Evolutionary conservation across 345 rosid species (phyloP).

Genomic region (Populus simonii): DNA sequence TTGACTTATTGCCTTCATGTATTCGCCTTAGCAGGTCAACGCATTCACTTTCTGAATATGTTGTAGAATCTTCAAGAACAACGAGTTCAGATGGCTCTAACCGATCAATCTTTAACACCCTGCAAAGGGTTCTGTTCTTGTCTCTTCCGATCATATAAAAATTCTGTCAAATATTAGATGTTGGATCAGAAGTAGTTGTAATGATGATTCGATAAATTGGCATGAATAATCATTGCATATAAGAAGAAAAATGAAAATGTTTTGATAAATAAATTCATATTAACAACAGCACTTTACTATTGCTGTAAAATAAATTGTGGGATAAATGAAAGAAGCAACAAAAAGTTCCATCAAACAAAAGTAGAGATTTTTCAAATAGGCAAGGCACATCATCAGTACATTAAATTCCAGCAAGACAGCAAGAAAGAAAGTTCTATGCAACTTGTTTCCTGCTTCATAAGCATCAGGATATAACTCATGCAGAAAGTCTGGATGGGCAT

Average conservation of each 20-base stretch:
- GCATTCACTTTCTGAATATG: conserved; percentile 68
- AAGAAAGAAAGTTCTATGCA: neutral
- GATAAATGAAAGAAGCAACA: neutral
- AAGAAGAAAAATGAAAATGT: neutral
- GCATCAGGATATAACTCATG: neutral
- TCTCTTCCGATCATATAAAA: conserved; percentile 89
- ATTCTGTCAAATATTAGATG: conserved; percentile 42
- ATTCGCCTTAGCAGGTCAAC: conserved; percentile 59
- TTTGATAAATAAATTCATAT: neutral
- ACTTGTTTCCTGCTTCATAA: neutral
- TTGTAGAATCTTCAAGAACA: conserved; percentile 59
- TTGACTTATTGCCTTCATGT: conserved; percentile 72
- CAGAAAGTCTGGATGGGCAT: neutral
- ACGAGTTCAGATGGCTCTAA: conserved; percentile 60
- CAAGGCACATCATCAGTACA: neutral
- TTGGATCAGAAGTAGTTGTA: neutral
- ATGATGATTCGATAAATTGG: neutral
- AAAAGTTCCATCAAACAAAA: neutral
- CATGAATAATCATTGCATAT: neutral
- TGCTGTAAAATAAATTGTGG: neutral
- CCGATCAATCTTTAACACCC: conserved; percentile 80
- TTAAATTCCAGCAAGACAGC: neutral
- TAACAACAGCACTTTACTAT: neutral
- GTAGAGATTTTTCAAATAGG: neutral
- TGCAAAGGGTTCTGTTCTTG: conserved; percentile 62